Evolutionary conservation across 768 basidiomycete species (phyloP).

Genomic region (Macrolepiota fuliginosa): DNA sequence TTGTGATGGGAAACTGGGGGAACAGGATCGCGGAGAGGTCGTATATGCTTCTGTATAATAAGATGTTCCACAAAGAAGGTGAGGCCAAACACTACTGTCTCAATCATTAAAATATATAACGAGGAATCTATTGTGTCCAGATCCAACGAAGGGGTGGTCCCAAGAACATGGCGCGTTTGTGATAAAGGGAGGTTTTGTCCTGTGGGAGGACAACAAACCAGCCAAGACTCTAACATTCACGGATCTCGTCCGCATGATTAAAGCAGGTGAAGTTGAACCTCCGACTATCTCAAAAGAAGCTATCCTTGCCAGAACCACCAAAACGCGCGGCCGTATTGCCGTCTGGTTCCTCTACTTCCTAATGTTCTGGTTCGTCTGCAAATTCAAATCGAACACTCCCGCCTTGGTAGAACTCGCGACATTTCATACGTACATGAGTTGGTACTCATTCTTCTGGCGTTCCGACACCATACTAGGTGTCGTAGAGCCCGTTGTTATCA

Average conservation of each 20-base stretch:
- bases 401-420: neutral
- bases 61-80: neutral
- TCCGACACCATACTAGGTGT: neutral
- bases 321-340: neutral
- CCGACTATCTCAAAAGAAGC: neutral
- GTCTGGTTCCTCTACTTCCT: neutral
- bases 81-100: neutral
- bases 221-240: neutral
- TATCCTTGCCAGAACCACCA: neutral
- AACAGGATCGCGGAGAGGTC: neutral
- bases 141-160: neutral
- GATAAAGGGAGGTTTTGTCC: neutral
- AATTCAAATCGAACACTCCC: neutral
- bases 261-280: neutral
- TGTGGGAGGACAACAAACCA: neutral
- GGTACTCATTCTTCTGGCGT: neutral
- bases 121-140: neutral
- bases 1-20: neutral
- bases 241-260: neutral
- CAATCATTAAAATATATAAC: neutral
- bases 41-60: neutral
- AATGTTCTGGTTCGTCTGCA: neutral
- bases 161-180: neutral
- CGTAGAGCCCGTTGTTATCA: neutral
- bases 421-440: neutral